Base-by-base conservation (phyloP, 2,329 filamentous ascomycete genomes). In the Sordariomycetes sp. region DNA sequence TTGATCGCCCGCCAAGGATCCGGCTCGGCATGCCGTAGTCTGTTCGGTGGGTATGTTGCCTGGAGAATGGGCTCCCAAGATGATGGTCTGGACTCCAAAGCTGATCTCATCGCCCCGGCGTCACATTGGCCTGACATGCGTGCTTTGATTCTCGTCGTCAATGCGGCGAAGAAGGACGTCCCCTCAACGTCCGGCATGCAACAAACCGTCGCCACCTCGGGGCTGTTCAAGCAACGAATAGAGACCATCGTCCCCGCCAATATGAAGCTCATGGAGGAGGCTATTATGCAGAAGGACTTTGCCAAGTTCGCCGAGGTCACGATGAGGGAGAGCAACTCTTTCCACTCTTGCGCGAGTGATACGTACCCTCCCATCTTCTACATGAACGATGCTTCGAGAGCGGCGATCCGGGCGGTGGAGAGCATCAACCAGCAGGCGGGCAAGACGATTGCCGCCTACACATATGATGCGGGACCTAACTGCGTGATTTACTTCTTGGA, bases 301-400 rank as follows among this genome's bases (percentile, higher is more conserved):
- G 75, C 79, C 48, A 67, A 72, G 15, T 98, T 98, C 53, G 92
- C 82, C 17, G 79, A 85, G 55, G 73, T 95, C 41, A 94, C 92
- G 12, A 98, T 95, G 88, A 82, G 80, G 57, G 92, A 98, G 57
- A 93, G 84, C 54, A 98, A 98, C 66, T 86, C 79, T 39, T 98
- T 98, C 77, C 92, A 98, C 59, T 86, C 92, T 24, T 86, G 82
- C 37, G 96, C 92, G 57, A 68, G 93, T 47, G 92, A 98, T 57
- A 96, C 92, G 2, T 87, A 86, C 63, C 92, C 93, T 29, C 92
- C 93, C 14, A 98, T 98, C 54, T 95, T 94, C 63, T 98, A 98
- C 69, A 80, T 98, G 71, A 98, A 95, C 62, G 92, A 98, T 55
- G 80, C 90, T 12, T 90, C 82, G 15, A 71, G 83, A 24, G 86